A percentile compares a stretch with the other conserved stretches of the same genome.
Evolutionary conservation across 2,329 filamentous ascomycete genomes (phyloP).

Genomic region (Davidsoniella eucalypti): DNA sequence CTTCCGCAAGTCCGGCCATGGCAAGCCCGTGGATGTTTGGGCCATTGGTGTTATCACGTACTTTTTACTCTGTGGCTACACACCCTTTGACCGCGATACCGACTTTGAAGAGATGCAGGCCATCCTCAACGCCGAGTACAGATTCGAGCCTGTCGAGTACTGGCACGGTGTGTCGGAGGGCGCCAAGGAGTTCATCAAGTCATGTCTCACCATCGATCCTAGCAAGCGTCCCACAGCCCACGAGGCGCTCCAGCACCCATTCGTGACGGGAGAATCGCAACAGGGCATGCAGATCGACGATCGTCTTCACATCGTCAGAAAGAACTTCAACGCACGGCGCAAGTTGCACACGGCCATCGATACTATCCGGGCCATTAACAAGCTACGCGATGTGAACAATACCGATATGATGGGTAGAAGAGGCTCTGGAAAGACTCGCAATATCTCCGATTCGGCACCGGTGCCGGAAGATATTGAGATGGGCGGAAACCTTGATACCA

Average conservation of each 20-base stretch:
- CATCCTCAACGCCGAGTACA: constrained; percentile 91
- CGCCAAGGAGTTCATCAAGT: constrained; percentile 81
- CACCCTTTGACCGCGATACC: constrained; percentile 90
- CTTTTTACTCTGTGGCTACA: constrained; percentile 95
- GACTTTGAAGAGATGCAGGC: constrained; percentile 99
- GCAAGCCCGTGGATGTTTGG: constrained; percentile 97
- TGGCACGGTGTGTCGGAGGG: constrained; percentile 82
- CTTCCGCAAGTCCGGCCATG: constrained; percentile 96
- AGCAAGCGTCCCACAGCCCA: constrained; percentile 80
- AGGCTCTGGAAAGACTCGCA: constrained; percentile 1
- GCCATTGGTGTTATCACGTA: constrained; percentile 97
- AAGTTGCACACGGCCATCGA: constrained; percentile 56
- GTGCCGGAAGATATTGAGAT: constrained; percentile 12
- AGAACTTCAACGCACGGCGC: constrained; percentile 56
- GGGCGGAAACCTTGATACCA: constrained; percentile 9
- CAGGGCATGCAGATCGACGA: constrained; percentile 40
- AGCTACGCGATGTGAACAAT: constrained; percentile 46
- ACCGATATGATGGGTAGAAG: constrained; percentile 40
- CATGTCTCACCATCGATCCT: constrained; percentile 83
- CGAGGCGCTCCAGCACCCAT: constrained; percentile 51
- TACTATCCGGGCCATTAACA: constrained; percentile 55
- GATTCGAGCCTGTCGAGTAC: constrained; percentile 85
- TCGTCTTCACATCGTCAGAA: constrained; percentile 51
- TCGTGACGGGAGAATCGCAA: constrained; percentile 38
- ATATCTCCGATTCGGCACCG: constrained; percentile 3